Evolutionary conservation across 2,329 filamentous ascomycete species (phyloP).

Genomic region (Ophidiomyces ophidiicola): DNA sequence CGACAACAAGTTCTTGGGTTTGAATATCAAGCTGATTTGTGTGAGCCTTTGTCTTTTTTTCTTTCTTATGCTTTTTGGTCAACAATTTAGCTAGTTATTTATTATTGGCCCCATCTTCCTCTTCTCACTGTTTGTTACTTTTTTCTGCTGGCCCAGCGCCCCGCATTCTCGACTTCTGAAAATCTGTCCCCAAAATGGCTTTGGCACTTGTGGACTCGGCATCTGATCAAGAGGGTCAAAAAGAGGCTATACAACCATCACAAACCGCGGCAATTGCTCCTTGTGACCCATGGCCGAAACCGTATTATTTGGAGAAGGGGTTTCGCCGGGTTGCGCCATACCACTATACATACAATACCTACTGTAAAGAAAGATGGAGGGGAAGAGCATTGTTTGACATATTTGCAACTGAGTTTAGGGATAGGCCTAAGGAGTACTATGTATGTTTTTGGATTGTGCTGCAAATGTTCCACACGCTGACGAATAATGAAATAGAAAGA

Average conservation of each 20-base stretch:
- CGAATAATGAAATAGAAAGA: constrained; percentile 38
- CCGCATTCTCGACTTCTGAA: constrained; percentile 30
- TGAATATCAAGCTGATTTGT: no score
- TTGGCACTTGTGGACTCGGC: constrained; percentile 23
- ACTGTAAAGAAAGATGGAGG: constrained; percentile 88
- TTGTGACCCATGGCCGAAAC: constrained; percentile 46
- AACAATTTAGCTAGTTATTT: neutral
- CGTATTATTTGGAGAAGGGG: constrained; percentile 74
- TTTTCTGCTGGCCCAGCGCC: constrained; percentile 27
- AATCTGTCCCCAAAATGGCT: constrained; percentile 28
- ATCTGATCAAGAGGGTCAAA: constrained; percentile 6
- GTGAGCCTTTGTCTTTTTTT: no score
- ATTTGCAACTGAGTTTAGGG: constrained; percentile 83
- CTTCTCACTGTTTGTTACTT: neutral
- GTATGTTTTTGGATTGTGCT: constrained; percentile 32
- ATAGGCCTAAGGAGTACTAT: constrained; percentile 78
- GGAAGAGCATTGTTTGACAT: constrained; percentile 71
- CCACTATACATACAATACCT: constrained; percentile 88
- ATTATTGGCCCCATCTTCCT: neutral
- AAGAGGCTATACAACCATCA: constrained; percentile 20
- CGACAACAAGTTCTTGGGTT: no score
- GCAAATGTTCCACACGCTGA: neutral
- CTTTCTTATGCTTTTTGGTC: neutral
- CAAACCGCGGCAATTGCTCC: constrained; percentile 25
- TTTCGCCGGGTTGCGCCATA: constrained; percentile 77